A percentile compares a stretch with the other conserved stretches of the same genome.
Conservation (phyloP, 768 basidiomycete species). For the Termitomyces sp. region DNA sequence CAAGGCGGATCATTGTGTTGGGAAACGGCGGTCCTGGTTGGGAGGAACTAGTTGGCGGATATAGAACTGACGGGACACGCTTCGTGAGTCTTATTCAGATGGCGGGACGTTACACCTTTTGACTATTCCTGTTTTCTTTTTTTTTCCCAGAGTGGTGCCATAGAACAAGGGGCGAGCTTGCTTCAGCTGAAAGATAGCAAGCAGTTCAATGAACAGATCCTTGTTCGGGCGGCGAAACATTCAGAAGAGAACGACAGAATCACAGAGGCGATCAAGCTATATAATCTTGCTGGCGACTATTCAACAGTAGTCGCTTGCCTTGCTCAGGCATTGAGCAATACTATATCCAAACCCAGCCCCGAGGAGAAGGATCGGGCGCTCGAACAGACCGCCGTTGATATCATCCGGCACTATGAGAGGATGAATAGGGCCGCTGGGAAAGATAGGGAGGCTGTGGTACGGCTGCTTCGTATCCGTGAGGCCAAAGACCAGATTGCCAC, state of each 20-base stretch:
- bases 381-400: constrained; percentile 74
- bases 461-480: constrained; percentile 76
- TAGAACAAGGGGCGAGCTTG: constrained; percentile 79
- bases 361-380: constrained; percentile 65
- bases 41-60: constrained; percentile 94
- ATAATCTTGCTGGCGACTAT: constrained; percentile 92
- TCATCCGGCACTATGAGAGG: constrained; percentile 77
- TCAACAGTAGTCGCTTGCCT: constrained; percentile 84
- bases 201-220: constrained; percentile 79
- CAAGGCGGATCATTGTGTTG: constrained; percentile 72
- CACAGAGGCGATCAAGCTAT: constrained; percentile 90
- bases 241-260: constrained; percentile 83
- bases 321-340: constrained; percentile 82
- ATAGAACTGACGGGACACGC: constrained; percentile 84
- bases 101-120: not conserved
- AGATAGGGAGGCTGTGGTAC: constrained; percentile 70
- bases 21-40: constrained; percentile 79
- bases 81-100: constrained; percentile 53
- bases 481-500: constrained; percentile 74
- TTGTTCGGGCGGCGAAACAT: constrained; percentile 77
- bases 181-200: constrained; percentile 65
- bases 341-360: constrained; percentile 60
- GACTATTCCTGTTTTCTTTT: not conserved
- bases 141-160: constrained; percentile 65
- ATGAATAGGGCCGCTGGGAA: constrained; percentile 70